A percentile compares a stretch with the other conserved stretches of the same genome.
Conservation (phyloP, 257 asterid genomes). For the Nicotiana benthamiana region DNA sequence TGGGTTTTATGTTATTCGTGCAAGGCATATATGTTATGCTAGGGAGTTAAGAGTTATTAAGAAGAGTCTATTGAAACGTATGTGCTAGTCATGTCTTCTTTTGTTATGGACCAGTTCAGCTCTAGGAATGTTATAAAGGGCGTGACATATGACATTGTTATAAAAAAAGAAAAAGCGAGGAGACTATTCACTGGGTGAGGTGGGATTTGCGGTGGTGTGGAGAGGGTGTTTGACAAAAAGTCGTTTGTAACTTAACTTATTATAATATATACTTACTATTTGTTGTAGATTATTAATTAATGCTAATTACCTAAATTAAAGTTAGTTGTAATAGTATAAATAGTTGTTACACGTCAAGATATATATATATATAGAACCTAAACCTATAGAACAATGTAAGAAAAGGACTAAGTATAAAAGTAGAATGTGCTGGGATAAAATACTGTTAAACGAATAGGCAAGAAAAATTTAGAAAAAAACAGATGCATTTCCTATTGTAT, state of each 20-base stretch:
- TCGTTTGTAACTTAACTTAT: too few relatives aligned
- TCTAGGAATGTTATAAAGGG: background rate
- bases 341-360: too few relatives aligned
- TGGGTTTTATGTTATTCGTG: background rate
- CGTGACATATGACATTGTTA: background rate
- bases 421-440: background rate
- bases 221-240: too few relatives aligned
- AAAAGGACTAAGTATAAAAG: background rate
- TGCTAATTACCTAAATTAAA: too few relatives aligned
- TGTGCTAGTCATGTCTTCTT: background rate
- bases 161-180: background rate
- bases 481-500: background rate
- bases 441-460: background rate
- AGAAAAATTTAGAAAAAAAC: background rate
- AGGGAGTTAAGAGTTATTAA: background rate
- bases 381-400: too few relatives aligned
- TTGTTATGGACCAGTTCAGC: background rate
- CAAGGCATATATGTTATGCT: background rate
- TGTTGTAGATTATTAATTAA: too few relatives aligned
- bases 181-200: background rate
- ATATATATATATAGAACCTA: too few relatives aligned
- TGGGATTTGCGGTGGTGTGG: background rate
- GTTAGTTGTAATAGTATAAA: too few relatives aligned
- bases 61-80: background rate
- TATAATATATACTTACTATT: too few relatives aligned